Conservation (phyloP, 305 asterid species). For the Rubia balearica region DNA sequence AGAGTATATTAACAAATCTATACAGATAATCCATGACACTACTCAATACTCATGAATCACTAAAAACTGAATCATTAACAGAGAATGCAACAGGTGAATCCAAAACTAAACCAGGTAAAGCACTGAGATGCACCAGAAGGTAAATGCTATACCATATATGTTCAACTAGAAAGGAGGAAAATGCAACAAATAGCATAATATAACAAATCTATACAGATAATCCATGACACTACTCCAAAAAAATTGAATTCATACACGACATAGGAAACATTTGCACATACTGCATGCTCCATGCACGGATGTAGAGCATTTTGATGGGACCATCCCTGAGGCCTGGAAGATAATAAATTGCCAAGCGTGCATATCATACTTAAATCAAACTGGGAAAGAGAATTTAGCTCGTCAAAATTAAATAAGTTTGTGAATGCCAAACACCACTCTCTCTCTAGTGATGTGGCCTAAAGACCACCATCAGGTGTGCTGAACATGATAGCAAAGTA, state of each 20-base stretch:
- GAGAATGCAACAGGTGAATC: too few species aligned
- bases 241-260: slow-evolving; percentile 30
- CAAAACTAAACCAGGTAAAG: not conserved
- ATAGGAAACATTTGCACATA: too few species aligned
- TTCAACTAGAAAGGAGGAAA: too few species aligned
- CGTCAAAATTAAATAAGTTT: slow-evolving; percentile 61
- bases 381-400: slow-evolving; percentile 44
- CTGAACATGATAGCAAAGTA: slow-evolving; percentile 69
- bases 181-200: too few species aligned
- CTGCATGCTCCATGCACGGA: slow-evolving; percentile 26
- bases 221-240: not conserved
- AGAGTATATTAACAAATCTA: too few species aligned
- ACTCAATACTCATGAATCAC: too few species aligned
- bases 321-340: slow-evolving; percentile 54
- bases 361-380: slow-evolving; percentile 69
- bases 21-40: too few species aligned
- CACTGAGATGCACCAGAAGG: not conserved
- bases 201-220: not conserved
- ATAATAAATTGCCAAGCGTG: slow-evolving; percentile 43
- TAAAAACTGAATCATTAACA: too few species aligned
- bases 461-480: slow-evolving; percentile 28
- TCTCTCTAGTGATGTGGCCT: slow-evolving; percentile 59
- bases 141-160: too few species aligned
- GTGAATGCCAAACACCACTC: slow-evolving; percentile 58
- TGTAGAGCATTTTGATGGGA: slow-evolving; percentile 68